Evolutionary conservation across 495 filamentous ascomycete species (phyloP).

Genomic region (Daldinia caldariorum): DNA sequence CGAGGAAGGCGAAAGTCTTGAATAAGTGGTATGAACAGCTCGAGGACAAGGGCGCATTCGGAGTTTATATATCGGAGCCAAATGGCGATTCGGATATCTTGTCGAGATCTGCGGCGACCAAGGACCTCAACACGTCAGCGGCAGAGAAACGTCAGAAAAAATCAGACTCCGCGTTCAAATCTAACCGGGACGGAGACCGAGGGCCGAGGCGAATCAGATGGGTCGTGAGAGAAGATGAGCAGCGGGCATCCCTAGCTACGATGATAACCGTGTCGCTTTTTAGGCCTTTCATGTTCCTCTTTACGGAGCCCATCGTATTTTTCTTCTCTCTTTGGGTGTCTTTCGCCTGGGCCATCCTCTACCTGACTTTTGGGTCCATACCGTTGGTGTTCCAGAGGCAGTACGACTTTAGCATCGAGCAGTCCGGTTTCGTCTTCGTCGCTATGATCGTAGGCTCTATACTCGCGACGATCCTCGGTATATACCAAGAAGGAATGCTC

Average conservation of each 20-base stretch:
- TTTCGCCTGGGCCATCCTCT: constrained; percentile 91
- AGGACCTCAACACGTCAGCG: constrained; percentile 3
- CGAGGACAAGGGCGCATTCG: constrained; percentile 72
- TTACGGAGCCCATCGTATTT: constrained; percentile 93
- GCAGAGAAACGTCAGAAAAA: constrained; percentile 46
- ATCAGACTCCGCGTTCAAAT: constrained; percentile 41
- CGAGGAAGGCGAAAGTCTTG: constrained; percentile 74
- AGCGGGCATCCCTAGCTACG: constrained; percentile 70
- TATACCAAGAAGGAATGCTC: constrained; percentile 71
- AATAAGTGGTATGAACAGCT: constrained; percentile 84
- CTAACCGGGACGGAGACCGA: constrained; percentile 5
- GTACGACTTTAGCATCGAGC: constrained; percentile 73
- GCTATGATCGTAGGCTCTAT: constrained; percentile 75
- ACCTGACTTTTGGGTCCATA: constrained; percentile 81
- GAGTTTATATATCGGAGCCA: constrained; percentile 57
- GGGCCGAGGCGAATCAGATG: constrained; percentile 74
- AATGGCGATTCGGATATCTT: constrained; percentile 7
- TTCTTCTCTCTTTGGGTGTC: constrained; percentile 92
- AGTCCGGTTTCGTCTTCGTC: constrained; percentile 76
- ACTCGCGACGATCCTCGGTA: constrained; percentile 75
- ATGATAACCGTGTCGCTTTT: constrained; percentile 82
- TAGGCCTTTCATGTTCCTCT: constrained; percentile 84
- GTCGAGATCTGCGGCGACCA: not conserved
- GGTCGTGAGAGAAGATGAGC: constrained; percentile 86
- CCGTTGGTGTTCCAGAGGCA: constrained; percentile 78